Conservation (phyloP, 2,329 filamentous ascomycete genomes). For the Alternaria sp. region DNA sequence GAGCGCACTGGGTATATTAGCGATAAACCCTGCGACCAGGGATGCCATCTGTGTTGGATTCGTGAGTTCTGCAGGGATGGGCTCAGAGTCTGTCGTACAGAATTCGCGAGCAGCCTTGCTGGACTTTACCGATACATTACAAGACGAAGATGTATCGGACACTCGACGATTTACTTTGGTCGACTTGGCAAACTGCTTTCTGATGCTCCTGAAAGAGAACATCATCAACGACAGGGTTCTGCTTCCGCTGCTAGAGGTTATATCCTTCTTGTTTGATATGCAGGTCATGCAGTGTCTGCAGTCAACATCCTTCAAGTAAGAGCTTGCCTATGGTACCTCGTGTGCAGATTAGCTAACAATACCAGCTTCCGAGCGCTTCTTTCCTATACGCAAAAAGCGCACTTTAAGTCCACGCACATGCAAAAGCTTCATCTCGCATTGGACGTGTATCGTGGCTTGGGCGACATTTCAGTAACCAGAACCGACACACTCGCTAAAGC, state of each 20-base stretch:
- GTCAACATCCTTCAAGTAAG: conserved; percentile 63
- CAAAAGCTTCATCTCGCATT: conserved; percentile 82
- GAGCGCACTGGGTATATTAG: conserved; percentile 56
- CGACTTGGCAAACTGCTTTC: conserved; percentile 37
- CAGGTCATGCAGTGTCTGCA: conserved; percentile 54
- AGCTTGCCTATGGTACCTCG: neutral
- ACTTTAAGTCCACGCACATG: conserved; percentile 84
- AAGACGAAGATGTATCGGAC: conserved; percentile 12
- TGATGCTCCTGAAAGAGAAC: conserved; percentile 42
- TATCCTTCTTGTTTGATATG: conserved; percentile 71
- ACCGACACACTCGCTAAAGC: conserved; percentile 73
- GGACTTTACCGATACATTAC: conserved; percentile 49
- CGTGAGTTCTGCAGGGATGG: conserved; percentile 78
- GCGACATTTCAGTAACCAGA: conserved; percentile 60
- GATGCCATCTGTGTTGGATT: conserved; percentile 69
- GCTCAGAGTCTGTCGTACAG: conserved; percentile 77
- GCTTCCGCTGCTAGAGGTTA: conserved; percentile 77
- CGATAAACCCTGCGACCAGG: conserved; percentile 22
- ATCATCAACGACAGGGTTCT: conserved; percentile 71
- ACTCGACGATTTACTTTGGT: conserved; percentile 33
- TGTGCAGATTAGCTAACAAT: conserved; percentile 6
- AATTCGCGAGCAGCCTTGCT: conserved; percentile 72
- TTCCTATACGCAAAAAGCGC: conserved; percentile 75
- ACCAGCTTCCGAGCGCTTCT: conserved; percentile 68
- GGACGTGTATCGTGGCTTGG: conserved; percentile 78